Evolutionary conservation across 495 filamentous ascomycete genomes (phyloP).

Genomic region (Aspergillus panamensis): DNA sequence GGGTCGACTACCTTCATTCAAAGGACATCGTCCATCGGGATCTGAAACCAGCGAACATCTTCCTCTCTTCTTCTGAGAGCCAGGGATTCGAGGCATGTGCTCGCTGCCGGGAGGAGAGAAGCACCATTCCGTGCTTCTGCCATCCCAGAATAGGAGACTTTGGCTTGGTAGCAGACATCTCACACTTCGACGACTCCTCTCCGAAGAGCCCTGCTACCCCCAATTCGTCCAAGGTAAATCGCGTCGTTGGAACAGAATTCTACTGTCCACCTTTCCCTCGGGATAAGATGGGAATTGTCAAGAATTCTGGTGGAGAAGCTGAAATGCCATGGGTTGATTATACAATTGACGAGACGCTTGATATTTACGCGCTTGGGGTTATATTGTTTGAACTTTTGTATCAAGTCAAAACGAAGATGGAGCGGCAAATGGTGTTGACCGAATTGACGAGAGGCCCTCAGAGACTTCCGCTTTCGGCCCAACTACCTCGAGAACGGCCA

Average conservation of each 20-base stretch:
- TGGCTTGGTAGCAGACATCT: constrained; percentile 52
- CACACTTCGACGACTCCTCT: constrained; percentile 32
- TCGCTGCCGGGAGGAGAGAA: constrained; percentile 29
- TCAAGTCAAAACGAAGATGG: constrained; percentile 50
- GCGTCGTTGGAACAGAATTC: constrained; percentile 47
- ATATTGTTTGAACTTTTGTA: constrained; percentile 54
- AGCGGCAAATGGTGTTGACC: constrained; percentile 47
- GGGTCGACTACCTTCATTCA: constrained; percentile 60
- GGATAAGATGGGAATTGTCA: not conserved
- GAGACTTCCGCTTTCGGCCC: not conserved
- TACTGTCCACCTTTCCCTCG: constrained; percentile 40
- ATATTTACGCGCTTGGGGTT: constrained; percentile 53
- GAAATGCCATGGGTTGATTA: constrained; percentile 19
- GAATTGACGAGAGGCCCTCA: constrained; percentile 37
- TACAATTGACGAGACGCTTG: constrained; percentile 48
- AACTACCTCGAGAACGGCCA: constrained; percentile 7
- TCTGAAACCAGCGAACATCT: constrained; percentile 70
- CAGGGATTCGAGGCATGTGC: constrained; percentile 25
- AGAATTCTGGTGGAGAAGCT: not conserved
- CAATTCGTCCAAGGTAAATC: constrained; percentile 25
- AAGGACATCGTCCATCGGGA: constrained; percentile 63
- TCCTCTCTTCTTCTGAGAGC: constrained; percentile 45
- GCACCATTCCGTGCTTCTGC: constrained; percentile 34
- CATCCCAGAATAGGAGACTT: constrained; percentile 54
- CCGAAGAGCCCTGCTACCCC: constrained; percentile 19